Conservation (phyloP, 1,284 basidiomycete genomes). For the Ceratobasidium sp. region DNA sequence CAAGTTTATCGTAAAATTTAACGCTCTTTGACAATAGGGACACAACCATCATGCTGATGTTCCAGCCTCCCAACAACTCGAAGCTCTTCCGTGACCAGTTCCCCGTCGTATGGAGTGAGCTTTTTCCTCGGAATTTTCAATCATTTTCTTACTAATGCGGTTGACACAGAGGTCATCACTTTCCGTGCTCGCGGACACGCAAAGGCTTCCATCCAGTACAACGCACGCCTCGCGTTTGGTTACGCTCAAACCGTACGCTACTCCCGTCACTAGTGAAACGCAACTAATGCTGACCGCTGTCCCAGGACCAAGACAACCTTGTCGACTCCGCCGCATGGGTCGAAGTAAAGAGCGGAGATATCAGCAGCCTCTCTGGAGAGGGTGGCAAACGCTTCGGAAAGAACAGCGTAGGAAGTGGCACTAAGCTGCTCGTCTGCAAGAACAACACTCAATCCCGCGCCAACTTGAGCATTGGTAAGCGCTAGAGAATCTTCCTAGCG, state of each 20-base stretch:
- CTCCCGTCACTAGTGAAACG: no score
- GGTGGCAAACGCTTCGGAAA: background rate
- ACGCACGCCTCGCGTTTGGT: conserved; percentile 9
- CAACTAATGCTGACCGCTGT: background rate
- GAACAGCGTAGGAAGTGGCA: background rate
- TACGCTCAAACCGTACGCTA: conserved; percentile 1
- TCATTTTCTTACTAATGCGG: background rate
- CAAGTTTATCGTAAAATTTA: background rate
- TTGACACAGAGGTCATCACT: conserved; percentile 14
- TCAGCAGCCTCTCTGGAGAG: conserved; percentile 5
- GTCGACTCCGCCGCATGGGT: conserved; percentile 13
- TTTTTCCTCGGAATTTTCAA: background rate
- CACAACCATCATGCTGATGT: conserved; percentile 38
- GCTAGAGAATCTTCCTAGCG: background rate
- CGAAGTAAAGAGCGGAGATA: conserved; percentile 15
- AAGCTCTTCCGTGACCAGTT: conserved; percentile 27
- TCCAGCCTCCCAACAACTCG: conserved; percentile 12
- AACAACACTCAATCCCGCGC: conserved; percentile 12
- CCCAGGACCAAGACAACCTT: conserved; percentile 7
- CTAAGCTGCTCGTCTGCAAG: conserved; percentile 6
- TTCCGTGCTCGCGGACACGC: conserved; percentile 19
- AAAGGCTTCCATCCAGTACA: conserved; percentile 7
- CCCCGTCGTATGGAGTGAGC: conserved; percentile 32
- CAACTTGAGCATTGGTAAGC: conserved; percentile 16
- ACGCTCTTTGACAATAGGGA: background rate